Evolutionary conservation across 2,329 filamentous ascomycete species (phyloP), one percentile per base, ranked within the genome.

Genomic region (Cordyceps cateniannulata): DNA sequence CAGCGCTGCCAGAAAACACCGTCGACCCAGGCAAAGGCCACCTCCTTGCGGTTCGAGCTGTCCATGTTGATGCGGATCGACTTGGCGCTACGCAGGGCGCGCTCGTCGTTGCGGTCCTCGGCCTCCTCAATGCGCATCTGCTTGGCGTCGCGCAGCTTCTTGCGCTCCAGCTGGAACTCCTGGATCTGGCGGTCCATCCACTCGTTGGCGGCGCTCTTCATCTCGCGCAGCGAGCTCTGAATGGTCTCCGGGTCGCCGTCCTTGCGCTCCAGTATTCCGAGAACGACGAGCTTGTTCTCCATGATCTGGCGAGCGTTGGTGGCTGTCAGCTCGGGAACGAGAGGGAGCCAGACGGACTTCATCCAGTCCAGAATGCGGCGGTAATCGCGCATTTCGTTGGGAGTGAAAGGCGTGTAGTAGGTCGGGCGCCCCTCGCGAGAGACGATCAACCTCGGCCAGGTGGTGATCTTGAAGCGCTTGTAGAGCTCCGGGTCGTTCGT

Each of bases 101-200:
- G 86, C 73, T 97, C 87, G 71, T 99, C 95, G 68, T 90, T 88
- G 54, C 92, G 89, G 72, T 97, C 93, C 72, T 97, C 89, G 5
- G 95, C 96, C 74, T 99, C 95, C 72, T 99, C 95, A 60, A 99
- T 95, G 52, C 93, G 87, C 64, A 97, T 81, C 73, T 98, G 92
- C 79, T 99, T 99, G 5, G 92, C 87, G 73, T 98, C 93, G 57
- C 95, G 88, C 53, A 97, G 81, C 73, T 96, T 95, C 77, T 97
- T 91, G 61, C 93, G 83, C 75, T 98, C 93, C 18, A 96, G 85
- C 72, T 96, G 91, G 80, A 96, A 97, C 44, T 91, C 82, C 67
- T 93, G 87, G 20, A 91, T 89, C 75, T 97, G 91, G 77, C 96
- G 95, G 73, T 98, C 93, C 84, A 98, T 96, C 93, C 95, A 99